These are phyloP conservation scores for Kuraishia borneana DNA, from an alignment of 805 yeast species.

Conservation along the genomic window DNA sequence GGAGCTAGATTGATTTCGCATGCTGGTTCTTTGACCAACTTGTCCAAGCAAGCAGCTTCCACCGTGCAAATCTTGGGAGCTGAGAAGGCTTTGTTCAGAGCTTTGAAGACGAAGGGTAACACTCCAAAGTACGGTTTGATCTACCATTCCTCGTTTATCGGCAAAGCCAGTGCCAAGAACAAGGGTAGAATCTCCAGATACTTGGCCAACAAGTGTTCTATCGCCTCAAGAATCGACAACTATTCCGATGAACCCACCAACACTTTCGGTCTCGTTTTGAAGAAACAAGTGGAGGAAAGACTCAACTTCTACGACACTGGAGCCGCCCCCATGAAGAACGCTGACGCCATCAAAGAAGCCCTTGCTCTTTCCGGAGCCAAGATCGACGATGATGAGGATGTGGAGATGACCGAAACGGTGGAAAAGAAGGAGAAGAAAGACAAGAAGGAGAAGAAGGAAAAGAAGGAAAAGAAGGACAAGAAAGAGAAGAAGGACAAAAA, in stretches of 20 bases:
- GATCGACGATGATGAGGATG: constrained; percentile 21
- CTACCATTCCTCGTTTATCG: constrained; percentile 94
- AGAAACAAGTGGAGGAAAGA: constrained; percentile 97
- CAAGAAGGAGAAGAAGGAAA: constrained; percentile 35
- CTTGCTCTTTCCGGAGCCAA: constrained; percentile 45
- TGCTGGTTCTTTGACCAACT: constrained; percentile 93
- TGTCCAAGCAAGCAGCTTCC: constrained; percentile 98
- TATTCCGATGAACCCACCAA: constrained; percentile 91
- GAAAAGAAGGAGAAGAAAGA: constrained; percentile 40
- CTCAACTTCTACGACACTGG: constrained; percentile 94
- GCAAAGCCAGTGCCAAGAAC: constrained; percentile 96
- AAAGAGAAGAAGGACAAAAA: constrained; percentile 39
- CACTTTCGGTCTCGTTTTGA: constrained; percentile 81
- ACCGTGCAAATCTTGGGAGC: constrained; percentile 98
- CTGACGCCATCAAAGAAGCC: constrained; percentile 90
- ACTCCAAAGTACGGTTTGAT: constrained; percentile 97
- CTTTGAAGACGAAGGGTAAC: constrained; percentile 95
- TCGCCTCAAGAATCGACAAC: constrained; percentile 97
- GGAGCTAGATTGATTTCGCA: constrained; percentile 98
- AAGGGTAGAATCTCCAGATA: constrained; percentile 99
- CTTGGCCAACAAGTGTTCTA: constrained; percentile 97
- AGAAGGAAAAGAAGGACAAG: constrained; percentile 41
- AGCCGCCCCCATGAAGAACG: constrained; percentile 90
- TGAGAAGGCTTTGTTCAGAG: constrained; percentile 97
- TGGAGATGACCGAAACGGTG: constrained; percentile 29